phyloP scores from a whole-genome alignment of 2,329 filamentous ascomycete genomes.

The Cercospora sp. region DNA sequence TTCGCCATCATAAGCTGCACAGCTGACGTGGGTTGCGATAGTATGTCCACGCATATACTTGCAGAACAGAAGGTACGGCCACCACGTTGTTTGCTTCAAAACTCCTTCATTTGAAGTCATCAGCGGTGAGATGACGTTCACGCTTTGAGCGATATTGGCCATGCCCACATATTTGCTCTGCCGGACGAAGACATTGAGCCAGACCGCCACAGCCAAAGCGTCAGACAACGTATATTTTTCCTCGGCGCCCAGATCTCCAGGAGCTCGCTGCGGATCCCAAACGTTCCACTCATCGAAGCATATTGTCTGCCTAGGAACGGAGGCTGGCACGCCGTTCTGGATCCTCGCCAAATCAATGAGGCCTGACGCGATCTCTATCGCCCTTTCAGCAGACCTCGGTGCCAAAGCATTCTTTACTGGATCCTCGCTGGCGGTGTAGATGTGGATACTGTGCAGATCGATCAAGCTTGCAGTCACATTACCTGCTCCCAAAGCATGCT shows the following conservation, averaged over 20 bases:
- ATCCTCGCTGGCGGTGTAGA: slow-evolving; percentile 65
- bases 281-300: slow-evolving; percentile 88
- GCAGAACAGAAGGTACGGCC: slow-evolving; percentile 68
- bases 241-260: slow-evolving; percentile 70
- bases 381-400: slow-evolving; percentile 68
- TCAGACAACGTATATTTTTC: slow-evolving; percentile 74
- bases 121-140: slow-evolving; percentile 75
- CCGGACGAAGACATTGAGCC: slow-evolving; percentile 74
- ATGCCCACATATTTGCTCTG: slow-evolving; percentile 71
- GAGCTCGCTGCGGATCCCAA: slow-evolving; percentile 71
- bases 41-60: slow-evolving; percentile 73
- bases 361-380: slow-evolving; percentile 67
- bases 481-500: slow-evolving; percentile 50
- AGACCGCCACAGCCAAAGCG: slow-evolving; percentile 71
- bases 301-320: slow-evolving; percentile 65
- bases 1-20: slow-evolving; percentile 64
- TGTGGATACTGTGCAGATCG: slow-evolving; percentile 79
- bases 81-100: slow-evolving; percentile 72
- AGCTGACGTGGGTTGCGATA: slow-evolving; percentile 64
- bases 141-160: slow-evolving; percentile 75
- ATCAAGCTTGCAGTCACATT: slow-evolving; percentile 55
- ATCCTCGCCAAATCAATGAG: slow-evolving; percentile 73
- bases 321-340: slow-evolving; percentile 62
- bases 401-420: slow-evolving; percentile 60
- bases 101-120: slow-evolving; percentile 68